phyloP scores from a whole-genome alignment of 2,329 filamentous ascomycete genomes.

The Plectosphaerella plurivora region DNA sequence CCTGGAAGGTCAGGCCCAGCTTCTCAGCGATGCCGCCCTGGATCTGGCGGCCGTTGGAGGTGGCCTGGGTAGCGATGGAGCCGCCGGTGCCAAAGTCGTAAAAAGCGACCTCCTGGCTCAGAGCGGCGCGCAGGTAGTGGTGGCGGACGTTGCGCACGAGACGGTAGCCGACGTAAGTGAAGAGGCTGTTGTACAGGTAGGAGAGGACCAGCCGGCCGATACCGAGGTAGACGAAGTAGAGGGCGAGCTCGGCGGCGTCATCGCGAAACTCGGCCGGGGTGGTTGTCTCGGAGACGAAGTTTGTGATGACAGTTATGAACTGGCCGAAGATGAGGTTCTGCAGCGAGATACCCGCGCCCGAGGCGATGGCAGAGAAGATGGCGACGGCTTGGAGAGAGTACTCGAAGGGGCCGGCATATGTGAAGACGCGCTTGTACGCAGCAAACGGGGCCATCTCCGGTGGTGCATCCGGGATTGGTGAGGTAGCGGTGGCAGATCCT shows the following conservation, averaged over 20 bases:
- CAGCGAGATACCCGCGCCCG: slow-evolving; percentile 30
- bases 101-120: slow-evolving; percentile 46
- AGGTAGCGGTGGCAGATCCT: background rate
- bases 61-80: slow-evolving; percentile 36
- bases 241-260: slow-evolving; percentile 24
- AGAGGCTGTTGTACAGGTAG: slow-evolving; percentile 38
- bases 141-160: slow-evolving; percentile 44
- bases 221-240: slow-evolving; percentile 57
- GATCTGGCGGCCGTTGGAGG: slow-evolving; percentile 38
- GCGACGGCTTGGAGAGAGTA: slow-evolving; percentile 20
- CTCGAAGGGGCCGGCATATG: slow-evolving; percentile 20
- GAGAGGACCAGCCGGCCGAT: slow-evolving; percentile 45
- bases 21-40: slow-evolving; percentile 36
- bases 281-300: slow-evolving; percentile 22
- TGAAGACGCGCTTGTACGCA: slow-evolving; percentile 17
- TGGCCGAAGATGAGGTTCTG: slow-evolving; percentile 33
- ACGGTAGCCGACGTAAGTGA: slow-evolving; percentile 46
- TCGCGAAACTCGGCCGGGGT: slow-evolving; percentile 20
- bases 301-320: slow-evolving; percentile 29
- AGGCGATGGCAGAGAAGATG: slow-evolving; percentile 26
- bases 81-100: slow-evolving; percentile 39
- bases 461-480: slow-evolving; percentile 6
- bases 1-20: slow-evolving; percentile 33
- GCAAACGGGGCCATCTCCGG: slow-evolving; percentile 11
- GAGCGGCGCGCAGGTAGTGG: slow-evolving; percentile 43